Conservation (phyloP, 306 rosid genomes). For the Trifolium fragiferum region DNA sequence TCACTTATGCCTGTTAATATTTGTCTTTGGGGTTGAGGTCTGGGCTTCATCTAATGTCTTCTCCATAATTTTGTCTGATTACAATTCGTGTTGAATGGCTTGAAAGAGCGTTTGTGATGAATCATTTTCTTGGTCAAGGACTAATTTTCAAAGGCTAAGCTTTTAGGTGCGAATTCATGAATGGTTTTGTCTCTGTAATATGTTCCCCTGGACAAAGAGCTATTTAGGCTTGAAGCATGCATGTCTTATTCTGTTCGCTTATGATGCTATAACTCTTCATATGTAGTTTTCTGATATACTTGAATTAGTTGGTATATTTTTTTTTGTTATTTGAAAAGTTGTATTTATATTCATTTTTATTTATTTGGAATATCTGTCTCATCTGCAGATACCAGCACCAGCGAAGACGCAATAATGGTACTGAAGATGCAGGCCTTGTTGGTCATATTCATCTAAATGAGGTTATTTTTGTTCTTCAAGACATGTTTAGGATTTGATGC, state of each 20-base stretch:
- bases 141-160: neutral
- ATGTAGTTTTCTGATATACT: constrained; percentile 27
- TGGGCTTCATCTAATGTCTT: constrained; percentile 1
- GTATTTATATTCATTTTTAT: neutral
- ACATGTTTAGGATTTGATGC: neutral
- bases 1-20: neutral
- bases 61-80: neutral
- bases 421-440: constrained; percentile 78
- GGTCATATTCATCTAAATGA: constrained; percentile 84
- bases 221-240: neutral
- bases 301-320: neutral
- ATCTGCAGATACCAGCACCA: constrained; percentile 64
- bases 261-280: neutral
- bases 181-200: neutral
- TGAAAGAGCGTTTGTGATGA: neutral
- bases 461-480: constrained; percentile 47
- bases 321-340: neutral
- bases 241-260: constrained; percentile 1
- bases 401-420: constrained; percentile 41
- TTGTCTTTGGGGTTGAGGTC: neutral
- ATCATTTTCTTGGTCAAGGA: neutral
- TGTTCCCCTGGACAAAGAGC: neutral
- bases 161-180: neutral
- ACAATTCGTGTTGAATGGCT: neutral
- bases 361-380: constrained; percentile 22